Evolutionary conservation across 768 basidiomycete genomes (phyloP), one percentile per base, ranked within the genome.

Genomic region (Termitomyces sp.): DNA sequence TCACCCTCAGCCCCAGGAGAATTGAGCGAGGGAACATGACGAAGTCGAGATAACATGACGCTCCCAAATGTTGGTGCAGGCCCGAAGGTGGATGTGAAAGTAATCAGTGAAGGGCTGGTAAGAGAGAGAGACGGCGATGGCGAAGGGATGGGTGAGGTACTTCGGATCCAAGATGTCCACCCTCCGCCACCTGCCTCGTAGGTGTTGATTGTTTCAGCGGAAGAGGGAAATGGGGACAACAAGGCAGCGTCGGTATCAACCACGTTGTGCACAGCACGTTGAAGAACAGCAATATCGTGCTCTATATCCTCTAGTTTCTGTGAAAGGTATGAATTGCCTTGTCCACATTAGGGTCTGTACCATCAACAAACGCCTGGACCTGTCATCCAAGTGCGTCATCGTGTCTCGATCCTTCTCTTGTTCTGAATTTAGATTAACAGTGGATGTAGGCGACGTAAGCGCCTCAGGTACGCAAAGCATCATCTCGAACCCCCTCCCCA

Each of bases 271-370:
- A 86, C 62, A 0, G 77, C 77, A 13, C 75, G 75, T 68, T 91
- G 90, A 58, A 92, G 71, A 6, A 77, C 76, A 0, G 86, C 86
- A 45, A 92, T 84, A 66, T 93, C 91, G 59, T 92, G 87, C 59
- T 88, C 77, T 20, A 91, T 77, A 63, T 92, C 87, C 22, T 80
- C 85, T 57, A 91, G 68, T 68, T 91, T 92, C 43, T 73, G 73
- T 50, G 66, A 64, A 61, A 92, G 85, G 36, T 73, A 24, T 74
- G 75, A 52, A 69, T 62, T 0, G 84, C 81, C 45, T 75, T 81
- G 44, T 70, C 60, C 28, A 86, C 77, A 1, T 69, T 66, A 20
- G 72, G 64, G 36, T 85, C 82, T 0, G 76, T 74, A 0, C 87
- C 86, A 33, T 78, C 73, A 0, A 85, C 70, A 59, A 89, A 91